These are phyloP conservation scores for Leccinum imitatum DNA, from an alignment of 768 basidiomycete genomes.

Conservation along the genomic window DNA sequence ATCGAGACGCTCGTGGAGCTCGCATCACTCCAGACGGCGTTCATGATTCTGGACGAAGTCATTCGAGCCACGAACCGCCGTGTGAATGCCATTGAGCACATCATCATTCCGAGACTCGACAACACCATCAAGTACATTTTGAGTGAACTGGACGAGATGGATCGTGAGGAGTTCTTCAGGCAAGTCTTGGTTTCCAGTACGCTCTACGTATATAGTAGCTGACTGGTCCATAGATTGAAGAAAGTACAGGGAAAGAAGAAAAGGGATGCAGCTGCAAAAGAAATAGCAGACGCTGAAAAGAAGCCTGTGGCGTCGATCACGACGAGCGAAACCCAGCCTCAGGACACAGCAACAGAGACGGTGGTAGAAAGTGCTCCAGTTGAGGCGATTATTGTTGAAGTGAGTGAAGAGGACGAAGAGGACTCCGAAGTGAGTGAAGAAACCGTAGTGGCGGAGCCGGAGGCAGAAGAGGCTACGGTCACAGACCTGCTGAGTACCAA, in stretches of 20 bases:
- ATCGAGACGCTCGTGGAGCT: conserved; percentile 96
- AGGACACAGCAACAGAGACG: conserved; percentile 1
- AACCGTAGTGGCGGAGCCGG: conserved; percentile 13
- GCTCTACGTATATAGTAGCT: conserved; percentile 1
- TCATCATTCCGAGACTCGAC: conserved; percentile 92
- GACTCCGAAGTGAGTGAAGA: conserved; percentile 27
- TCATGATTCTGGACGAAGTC: conserved; percentile 97
- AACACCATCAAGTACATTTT: conserved; percentile 98
- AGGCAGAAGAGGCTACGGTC: conserved; percentile 35
- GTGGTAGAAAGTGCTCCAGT: not conserved
- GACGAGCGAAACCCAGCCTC: conserved; percentile 5
- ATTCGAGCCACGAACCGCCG: conserved; percentile 99
- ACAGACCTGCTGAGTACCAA: conserved; percentile 77
- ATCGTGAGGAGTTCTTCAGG: conserved; percentile 94
- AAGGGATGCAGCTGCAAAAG: conserved; percentile 51
- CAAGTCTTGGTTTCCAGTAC: conserved; percentile 28
- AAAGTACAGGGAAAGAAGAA: conserved; percentile 99
- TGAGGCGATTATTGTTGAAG: not conserved
- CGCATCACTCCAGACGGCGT: conserved; percentile 95
- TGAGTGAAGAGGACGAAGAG: conserved; percentile 26
- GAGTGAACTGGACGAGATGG: conserved; percentile 98
- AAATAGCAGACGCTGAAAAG: conserved; percentile 4
- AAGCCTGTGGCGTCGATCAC: conserved; percentile 7
- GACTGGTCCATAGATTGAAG: conserved; percentile 62
- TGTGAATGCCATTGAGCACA: conserved; percentile 98